Evolutionary conservation across 176 grass and related monocot species (phyloP).

Genomic region (Rhynchospora breviuscula): DNA sequence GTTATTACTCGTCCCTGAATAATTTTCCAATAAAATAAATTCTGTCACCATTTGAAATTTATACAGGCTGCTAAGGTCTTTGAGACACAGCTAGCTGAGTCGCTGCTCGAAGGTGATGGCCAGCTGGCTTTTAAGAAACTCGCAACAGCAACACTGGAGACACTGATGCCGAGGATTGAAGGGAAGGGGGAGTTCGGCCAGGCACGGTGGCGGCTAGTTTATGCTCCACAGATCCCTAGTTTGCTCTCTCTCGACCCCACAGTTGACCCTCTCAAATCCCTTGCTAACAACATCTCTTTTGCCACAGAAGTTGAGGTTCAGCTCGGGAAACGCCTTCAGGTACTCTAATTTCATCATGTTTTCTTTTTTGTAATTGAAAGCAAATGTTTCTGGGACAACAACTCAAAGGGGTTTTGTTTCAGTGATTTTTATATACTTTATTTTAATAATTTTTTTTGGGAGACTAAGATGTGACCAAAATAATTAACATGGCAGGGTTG

Average conservation of each 20-base stretch:
- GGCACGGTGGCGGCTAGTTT: slow-evolving; percentile 88
- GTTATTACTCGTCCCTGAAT: no score
- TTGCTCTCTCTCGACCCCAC: slow-evolving; percentile 91
- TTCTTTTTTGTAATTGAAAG: slow-evolving; percentile 11
- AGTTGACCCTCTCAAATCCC: slow-evolving; percentile 88
- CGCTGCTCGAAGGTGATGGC: slow-evolving; percentile 83
- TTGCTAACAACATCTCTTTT: slow-evolving; percentile 95
- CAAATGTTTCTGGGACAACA: not conserved
- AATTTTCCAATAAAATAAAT: no score
- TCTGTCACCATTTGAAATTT: no score
- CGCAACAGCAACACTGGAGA: slow-evolving; percentile 87
- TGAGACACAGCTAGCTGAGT: slow-evolving; percentile 84
- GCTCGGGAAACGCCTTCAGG: slow-evolving; percentile 86
- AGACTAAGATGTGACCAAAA: not conserved
- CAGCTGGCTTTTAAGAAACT: slow-evolving; percentile 98
- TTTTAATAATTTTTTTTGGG: not conserved
- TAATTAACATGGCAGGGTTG: not conserved
- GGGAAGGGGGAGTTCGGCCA: slow-evolving; percentile 96
- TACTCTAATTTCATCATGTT: slow-evolving; percentile 17
- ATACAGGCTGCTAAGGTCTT: slow-evolving; percentile 76
- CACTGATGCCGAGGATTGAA: slow-evolving; percentile 95
- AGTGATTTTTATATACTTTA: not conserved
- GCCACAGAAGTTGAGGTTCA: slow-evolving; percentile 93
- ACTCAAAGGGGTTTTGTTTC: not conserved
- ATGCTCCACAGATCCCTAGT: slow-evolving; percentile 85